Conservation (phyloP, 2,329 filamentous ascomycete species). For the Cladosporium velox region DNA sequence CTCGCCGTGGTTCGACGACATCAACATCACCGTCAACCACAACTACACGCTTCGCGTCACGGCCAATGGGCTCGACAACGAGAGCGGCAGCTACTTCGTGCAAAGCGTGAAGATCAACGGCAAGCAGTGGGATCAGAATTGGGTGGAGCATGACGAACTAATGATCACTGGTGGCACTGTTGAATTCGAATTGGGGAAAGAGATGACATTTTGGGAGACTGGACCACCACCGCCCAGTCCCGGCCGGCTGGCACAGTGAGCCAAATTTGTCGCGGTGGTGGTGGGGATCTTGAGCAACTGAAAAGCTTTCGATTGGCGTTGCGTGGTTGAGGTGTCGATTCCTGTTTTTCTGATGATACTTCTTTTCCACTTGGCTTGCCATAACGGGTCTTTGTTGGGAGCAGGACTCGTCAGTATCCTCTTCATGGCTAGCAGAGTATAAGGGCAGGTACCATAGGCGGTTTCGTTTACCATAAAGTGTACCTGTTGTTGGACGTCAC, state of each 20-base stretch:
- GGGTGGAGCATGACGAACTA: constrained; percentile 57
- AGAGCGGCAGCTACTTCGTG: constrained; percentile 51
- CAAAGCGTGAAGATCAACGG: constrained; percentile 58
- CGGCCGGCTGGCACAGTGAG: neutral
- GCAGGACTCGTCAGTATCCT: too few species aligned
- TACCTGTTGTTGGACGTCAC: too few species aligned
- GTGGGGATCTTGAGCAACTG: too few species aligned
- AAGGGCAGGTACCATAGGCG: too few species aligned
- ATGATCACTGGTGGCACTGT: constrained; percentile 43
- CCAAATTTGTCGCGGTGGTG: neutral
- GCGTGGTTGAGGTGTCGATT: too few species aligned
- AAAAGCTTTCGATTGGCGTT: too few species aligned
- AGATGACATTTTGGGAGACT: neutral
- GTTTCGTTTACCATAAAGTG: too few species aligned
- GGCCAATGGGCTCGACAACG: constrained; percentile 45
- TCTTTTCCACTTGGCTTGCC: too few species aligned
- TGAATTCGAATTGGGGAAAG: neutral
- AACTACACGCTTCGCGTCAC: constrained; percentile 49
- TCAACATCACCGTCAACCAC: constrained; percentile 36
- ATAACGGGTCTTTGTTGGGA: too few species aligned
- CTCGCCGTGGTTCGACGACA: constrained; percentile 32
- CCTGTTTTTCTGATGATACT: too few species aligned
- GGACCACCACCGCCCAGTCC: neutral
- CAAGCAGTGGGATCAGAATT: constrained; percentile 54
- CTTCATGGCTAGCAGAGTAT: too few species aligned